Base-by-base conservation (phyloP, 208 protist genomes). In the Zelonia costaricensis region DNA sequence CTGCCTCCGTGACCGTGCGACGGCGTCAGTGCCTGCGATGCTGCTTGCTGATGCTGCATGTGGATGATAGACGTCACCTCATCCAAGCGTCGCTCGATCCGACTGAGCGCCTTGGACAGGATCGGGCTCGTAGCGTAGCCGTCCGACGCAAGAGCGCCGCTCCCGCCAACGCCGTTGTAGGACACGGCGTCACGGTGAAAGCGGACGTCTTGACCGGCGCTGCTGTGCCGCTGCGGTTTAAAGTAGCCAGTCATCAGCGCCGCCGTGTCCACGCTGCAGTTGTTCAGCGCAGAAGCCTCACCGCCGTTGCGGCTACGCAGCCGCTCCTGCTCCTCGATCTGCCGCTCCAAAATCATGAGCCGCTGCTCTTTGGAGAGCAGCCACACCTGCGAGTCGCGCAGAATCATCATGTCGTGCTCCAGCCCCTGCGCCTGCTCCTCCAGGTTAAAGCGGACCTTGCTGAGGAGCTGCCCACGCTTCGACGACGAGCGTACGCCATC, bases 401-500 rank as follows among this genome's bases (percentile, higher is more conserved):
- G 69, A 57, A 91, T 77, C 16, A 59, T 58, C 62, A 87, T 81
- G 57, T 93, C 87, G 48, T 83, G 67, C 39, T 91, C 78, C 9
- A 93, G 53, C 4, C 62, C 67, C 31, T 77, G 71, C 18, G 79
- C 59, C 47, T 93, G 79, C 56, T 82, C 80, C 18, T 93, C 87
- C 39, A 93, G 58, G 13, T 77, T 47, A 43, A 87, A 27, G 23
- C 82, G 81, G 43, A 86, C 55, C 40, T 78, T 76, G 42, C 86
- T 90, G 13, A 94, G 68, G 6, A 87, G 43, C 57, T 85, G 78
- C 13, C 88, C 88, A 39, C 77, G 57, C 62, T 82, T 77, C 8
- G 88, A 94, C 16, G 82, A 87, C 23, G 88, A 80, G 13, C 80
- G 69, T 30, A 94, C 70, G 5, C 85, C 88, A 55, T 88, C 82